phyloP scores from a whole-genome alignment of 2,329 filamentous ascomycete genomes.

The Mycogone perniciosa region DNA sequence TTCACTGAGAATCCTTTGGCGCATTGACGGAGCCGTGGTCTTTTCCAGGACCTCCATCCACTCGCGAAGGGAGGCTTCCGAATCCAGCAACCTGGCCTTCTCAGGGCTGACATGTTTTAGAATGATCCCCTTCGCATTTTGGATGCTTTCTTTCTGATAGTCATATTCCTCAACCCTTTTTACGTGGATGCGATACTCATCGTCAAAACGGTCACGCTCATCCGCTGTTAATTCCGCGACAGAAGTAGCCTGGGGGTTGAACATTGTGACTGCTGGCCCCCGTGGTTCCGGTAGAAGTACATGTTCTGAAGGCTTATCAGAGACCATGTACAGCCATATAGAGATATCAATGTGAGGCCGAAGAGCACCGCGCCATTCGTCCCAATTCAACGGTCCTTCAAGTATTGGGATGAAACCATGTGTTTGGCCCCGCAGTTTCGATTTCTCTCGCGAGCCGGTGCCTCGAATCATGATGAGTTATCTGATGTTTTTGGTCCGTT shows the following conservation, averaged over 20 bases:
- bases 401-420: conserved; percentile 5
- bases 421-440: conserved; percentile 7
- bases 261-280: conserved; percentile 6
- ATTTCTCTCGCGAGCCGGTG: conserved; percentile 1
- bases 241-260: conserved; percentile 5
- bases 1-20: conserved; percentile 8
- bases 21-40: conserved; percentile 6
- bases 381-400: conserved; percentile 7
- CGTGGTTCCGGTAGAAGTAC: conserved; percentile 2
- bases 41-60: conserved; percentile 1
- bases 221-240: conserved; percentile 10
- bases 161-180: conserved; percentile 5
- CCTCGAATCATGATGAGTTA: conserved; percentile 3
- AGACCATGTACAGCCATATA: conserved; percentile 10
- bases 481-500: not conserved
- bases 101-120: conserved; percentile 3
- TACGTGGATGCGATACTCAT: conserved; percentile 7
- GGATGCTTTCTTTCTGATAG: conserved; percentile 2
- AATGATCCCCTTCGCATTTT: conserved; percentile 4
- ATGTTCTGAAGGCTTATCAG: conserved; percentile 1
- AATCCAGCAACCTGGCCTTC: conserved; percentile 6
- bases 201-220: conserved; percentile 1
- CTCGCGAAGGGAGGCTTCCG: conserved; percentile 1
- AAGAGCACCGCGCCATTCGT: conserved; percentile 8
- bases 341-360: conserved; percentile 6